Evolutionary conservation across 1,139 yeast genomes (phyloP).

Genomic region (Torulaspora globosa): DNA sequence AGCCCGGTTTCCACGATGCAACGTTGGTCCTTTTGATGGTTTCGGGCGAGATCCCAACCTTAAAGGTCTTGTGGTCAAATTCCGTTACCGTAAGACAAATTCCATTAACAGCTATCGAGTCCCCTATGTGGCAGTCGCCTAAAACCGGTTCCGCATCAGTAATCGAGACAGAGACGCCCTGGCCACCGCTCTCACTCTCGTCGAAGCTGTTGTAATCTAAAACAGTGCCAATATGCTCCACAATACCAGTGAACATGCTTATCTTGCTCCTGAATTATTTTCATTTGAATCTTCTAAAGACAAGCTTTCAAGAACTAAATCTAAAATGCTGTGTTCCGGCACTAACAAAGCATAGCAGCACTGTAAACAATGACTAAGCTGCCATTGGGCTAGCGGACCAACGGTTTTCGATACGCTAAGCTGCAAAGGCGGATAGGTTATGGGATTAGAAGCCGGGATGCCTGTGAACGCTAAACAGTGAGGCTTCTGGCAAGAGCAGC

Average conservation of each 20-base stretch:
- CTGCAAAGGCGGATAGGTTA: no score
- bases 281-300: not conserved
- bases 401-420: no score
- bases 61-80: constrained; percentile 56
- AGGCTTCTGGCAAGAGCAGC: not conserved
- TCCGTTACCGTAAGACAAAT: constrained; percentile 91
- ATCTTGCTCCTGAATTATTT: not conserved
- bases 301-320: not conserved
- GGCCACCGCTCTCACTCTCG: constrained; percentile 59
- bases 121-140: constrained; percentile 83
- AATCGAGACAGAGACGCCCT: constrained; percentile 71
- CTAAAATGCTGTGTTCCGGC: not conserved
- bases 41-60: constrained; percentile 92
- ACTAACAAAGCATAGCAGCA: not conserved
- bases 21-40: constrained; percentile 79
- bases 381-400: no score
- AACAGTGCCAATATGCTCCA: constrained; percentile 68
- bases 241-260: constrained; percentile 91
- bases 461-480: not conserved
- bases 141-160: constrained; percentile 61
- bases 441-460: not conserved
- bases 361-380: no score
- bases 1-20: constrained; percentile 49
- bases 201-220: constrained; percentile 43
- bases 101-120: constrained; percentile 87